phyloP scores from a whole-genome alignment of 2,329 filamentous ascomycete genomes.

The Septoria linicola region DNA sequence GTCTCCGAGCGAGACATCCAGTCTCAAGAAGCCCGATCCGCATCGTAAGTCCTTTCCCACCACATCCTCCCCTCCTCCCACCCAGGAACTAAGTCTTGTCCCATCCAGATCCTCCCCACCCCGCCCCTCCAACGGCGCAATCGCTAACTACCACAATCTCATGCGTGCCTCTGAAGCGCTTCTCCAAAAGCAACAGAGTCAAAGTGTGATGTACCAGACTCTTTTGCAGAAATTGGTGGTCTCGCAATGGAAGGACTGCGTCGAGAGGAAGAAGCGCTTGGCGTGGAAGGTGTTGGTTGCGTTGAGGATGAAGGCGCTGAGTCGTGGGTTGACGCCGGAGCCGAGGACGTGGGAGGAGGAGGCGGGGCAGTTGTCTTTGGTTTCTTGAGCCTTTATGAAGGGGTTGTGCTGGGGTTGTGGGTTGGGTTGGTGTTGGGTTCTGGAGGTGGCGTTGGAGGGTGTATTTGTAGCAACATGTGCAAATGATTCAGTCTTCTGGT shows the following conservation, averaged over 20 bases:
- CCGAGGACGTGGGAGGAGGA: slow-evolving; percentile 12
- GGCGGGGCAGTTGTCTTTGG: slow-evolving; percentile 15
- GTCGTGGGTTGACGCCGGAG: neutral
- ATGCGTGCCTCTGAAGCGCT: neutral
- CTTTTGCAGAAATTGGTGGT: slow-evolving; percentile 10
- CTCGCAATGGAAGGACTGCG: slow-evolving; percentile 1
- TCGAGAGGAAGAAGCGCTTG: slow-evolving; percentile 5
- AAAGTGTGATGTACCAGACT: slow-evolving; percentile 2
- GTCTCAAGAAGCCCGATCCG: neutral
- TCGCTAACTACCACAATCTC: slow-evolving; percentile 5
- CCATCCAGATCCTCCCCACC: neutral
- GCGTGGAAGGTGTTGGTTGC: slow-evolving; percentile 13
- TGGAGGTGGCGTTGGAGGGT: too few relatives aligned
- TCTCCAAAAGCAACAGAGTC: neutral
- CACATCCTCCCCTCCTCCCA: too few relatives aligned
- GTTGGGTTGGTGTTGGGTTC: too few relatives aligned
- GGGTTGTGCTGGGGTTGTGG: too few relatives aligned
- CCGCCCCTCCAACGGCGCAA: slow-evolving; percentile 3
- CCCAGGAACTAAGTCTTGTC: too few relatives aligned
- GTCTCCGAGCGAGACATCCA: slow-evolving; percentile 7
- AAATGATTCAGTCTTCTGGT: too few relatives aligned
- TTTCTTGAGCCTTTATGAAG: slow-evolving; percentile 3
- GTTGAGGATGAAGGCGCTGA: slow-evolving; percentile 7
- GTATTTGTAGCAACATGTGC: too few relatives aligned
- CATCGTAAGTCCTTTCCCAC: neutral